These are phyloP conservation scores for Aplosporella prunicola DNA, from an alignment of 2,329 filamentous ascomycete genomes.

Conservation along the genomic window DNA sequence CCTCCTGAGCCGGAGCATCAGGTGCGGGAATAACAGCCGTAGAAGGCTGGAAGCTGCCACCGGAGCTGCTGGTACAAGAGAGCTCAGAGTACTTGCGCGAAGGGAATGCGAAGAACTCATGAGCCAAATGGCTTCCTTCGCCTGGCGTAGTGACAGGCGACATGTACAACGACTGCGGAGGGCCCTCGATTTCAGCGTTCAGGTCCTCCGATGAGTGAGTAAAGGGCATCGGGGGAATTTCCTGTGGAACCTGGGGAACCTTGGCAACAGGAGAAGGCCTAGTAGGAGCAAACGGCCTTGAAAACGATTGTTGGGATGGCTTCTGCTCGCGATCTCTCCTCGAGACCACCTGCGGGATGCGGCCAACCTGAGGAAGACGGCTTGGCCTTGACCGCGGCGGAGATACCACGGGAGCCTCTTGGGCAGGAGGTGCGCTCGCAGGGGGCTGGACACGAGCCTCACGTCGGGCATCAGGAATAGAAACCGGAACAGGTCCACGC, in stretches of 20 bases:
- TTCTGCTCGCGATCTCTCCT: slow-evolving; percentile 53
- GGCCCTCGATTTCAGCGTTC: background rate
- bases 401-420: background rate
- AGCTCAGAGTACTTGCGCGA: slow-evolving; percentile 62
- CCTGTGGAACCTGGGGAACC: background rate
- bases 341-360: slow-evolving; percentile 74
- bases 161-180: slow-evolving; percentile 4
- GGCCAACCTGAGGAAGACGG: slow-evolving; percentile 69
- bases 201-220: slow-evolving; percentile 16
- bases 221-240: background rate
- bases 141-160: background rate
- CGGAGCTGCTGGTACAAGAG: slow-evolving; percentile 56
- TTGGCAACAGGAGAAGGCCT: slow-evolving; percentile 30
- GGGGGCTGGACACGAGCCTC: too few relatives aligned
- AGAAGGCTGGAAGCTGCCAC: slow-evolving; percentile 49
- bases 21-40: slow-evolving; percentile 58
- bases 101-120: slow-evolving; percentile 67
- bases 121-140: slow-evolving; percentile 12
- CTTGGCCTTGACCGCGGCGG: background rate
- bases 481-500: too few relatives aligned
- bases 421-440: too few relatives aligned
- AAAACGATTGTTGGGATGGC: slow-evolving; percentile 71
- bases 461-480: too few relatives aligned
- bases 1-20: slow-evolving; percentile 57
- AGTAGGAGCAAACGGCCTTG: slow-evolving; percentile 58